Base-by-base conservation (phyloP, 1,284 basidiomycete genomes). In the Melampsora americana region DNA sequence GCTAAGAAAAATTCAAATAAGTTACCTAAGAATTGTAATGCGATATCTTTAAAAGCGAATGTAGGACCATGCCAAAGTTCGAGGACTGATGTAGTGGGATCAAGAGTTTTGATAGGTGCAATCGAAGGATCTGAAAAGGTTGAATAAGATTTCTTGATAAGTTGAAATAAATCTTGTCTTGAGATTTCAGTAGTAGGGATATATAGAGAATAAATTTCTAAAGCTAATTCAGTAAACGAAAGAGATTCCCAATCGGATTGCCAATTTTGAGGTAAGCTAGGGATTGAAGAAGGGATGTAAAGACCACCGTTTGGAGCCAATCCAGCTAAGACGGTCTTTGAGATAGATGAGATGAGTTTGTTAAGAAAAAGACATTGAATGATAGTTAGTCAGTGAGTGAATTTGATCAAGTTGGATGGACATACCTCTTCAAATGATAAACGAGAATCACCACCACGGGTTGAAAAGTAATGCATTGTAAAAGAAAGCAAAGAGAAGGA, bases 21-120 rank as follows among this genome's bases (percentile, higher is more conserved):
- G 83, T 99, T 98, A 6, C 96, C 96, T 5, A 99, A 86, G 66
- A 99, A 87, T 83, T 99, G 96, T 66, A 98, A 86, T 0, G 95
- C 96, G 44, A 99, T 93, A 82, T 99, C 96, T 85, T 99, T 99
- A 87, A 99, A 99, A 7, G 96, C 95, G 84, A 93, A 99, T 0
- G 96, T 99, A 2, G 96, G 96, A 0, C 96, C 96, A 82, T 99
- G 95, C 87, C 94, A 99, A 35, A 99, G 87, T 84, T 99, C 95
- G 73, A 99, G 86, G 18, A 97, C 86, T 81, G 89, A 93, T 82
- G 89, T 89, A 77, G 89, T 87, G 79, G 87, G 85, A 56, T 85
- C 83, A 12, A 95, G 86, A 81, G 90, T 88, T 78, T 88, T 86
- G 28, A 97, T 83, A 0, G 96, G 95, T 0, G 94, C 93, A 77